Percentiles rank a stretch among this genome's conserved stretches.
phyloP scores from a whole-genome alignment of 768 basidiomycete species.

The Mycena floridula region DNA sequence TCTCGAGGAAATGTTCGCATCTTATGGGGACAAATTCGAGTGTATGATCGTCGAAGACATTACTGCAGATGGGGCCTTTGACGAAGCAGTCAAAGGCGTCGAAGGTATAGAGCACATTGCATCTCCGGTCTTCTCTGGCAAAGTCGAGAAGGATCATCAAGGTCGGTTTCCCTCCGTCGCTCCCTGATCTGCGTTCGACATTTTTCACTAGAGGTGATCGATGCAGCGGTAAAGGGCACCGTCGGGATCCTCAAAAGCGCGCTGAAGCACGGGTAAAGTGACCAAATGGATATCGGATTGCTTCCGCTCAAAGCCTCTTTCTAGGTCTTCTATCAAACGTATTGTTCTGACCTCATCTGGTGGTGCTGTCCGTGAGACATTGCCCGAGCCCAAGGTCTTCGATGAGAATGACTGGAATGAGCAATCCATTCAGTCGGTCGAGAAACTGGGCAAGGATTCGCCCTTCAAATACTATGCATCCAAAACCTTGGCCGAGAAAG shows the following conservation, averaged over 20 bases:
- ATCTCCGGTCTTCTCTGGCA: conserved; percentile 54
- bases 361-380: conserved; percentile 18
- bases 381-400: neutral
- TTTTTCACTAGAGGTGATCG: conserved; percentile 42
- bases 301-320: no score
- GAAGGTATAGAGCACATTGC: conserved; percentile 69
- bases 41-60: conserved; percentile 69
- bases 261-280: no score
- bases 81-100: conserved; percentile 72
- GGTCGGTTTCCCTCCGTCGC: conserved; percentile 16
- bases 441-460: conserved; percentile 22
- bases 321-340: conserved; percentile 25
- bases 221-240: conserved; percentile 57
- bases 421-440: conserved; percentile 15
- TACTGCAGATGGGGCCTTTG: conserved; percentile 55
- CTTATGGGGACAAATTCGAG: conserved; percentile 54
- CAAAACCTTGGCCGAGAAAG: conserved; percentile 28
- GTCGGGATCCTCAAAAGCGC: conserved; percentile 38
- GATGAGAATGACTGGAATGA: conserved; percentile 26
- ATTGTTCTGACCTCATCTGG: conserved; percentile 37
- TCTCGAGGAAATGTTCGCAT: conserved; percentile 46
- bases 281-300: no score
- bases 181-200: no score
- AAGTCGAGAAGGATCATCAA: conserved; percentile 37
- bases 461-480: conserved; percentile 19